phyloP scores from a whole-genome alignment of 176 grass and related monocot genomes.

The Musa beccarii region DNA sequence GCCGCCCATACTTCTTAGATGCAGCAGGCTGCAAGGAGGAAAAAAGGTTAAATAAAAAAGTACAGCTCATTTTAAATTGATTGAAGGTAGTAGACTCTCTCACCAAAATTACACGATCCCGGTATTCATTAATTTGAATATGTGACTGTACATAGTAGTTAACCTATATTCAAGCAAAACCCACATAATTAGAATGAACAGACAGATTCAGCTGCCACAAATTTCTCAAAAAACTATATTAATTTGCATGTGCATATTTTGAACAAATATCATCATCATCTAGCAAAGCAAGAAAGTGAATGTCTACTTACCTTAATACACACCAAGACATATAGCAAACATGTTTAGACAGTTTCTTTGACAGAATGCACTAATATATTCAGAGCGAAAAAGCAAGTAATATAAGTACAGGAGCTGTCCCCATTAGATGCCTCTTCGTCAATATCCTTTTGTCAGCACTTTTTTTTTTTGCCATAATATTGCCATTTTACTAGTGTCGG shows the following conservation, averaged over 20 bases:
- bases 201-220: background rate
- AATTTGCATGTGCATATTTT: background rate
- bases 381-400: background rate
- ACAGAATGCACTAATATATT: background rate
- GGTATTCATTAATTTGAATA: slow-evolving; percentile 95
- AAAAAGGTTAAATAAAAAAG: slow-evolving; percentile 18
- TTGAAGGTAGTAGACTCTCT: slow-evolving; percentile 15
- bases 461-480: no score
- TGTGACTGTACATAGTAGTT: slow-evolving; percentile 91
- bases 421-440: background rate
- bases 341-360: background rate
- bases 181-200: slow-evolving; percentile 3
- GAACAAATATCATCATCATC: no score
- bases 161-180: slow-evolving; percentile 27
- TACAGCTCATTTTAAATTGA: slow-evolving; percentile 8
- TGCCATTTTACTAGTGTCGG: no score
- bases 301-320: background rate
- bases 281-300: background rate
- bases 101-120: slow-evolving; percentile 85
- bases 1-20: slow-evolving; percentile 48
- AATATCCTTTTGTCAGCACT: background rate
- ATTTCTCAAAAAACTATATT: background rate
- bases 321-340: background rate
- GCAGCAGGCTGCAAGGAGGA: slow-evolving; percentile 43
- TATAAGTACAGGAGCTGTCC: no score